Evolutionary conservation across 1,284 basidiomycete genomes (phyloP), one percentile per base, ranked within the genome.

Genomic region (Ganoderma boninense): DNA sequence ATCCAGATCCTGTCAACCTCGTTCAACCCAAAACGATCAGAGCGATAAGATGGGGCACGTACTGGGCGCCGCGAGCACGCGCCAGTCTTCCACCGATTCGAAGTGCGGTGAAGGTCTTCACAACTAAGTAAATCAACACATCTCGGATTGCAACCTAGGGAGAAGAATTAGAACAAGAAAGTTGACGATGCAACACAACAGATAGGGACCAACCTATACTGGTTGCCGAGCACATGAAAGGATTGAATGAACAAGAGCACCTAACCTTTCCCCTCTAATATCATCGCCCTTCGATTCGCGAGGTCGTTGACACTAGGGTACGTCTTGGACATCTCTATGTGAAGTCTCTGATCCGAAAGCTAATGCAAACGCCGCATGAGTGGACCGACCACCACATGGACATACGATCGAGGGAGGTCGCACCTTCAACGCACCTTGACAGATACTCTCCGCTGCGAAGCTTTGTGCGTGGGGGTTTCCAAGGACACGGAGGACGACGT

Each of bases 381-480:
- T 14, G 11, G 23, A 29, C n/a, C 14, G 61, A 40, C 49, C 38
- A 40, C 8, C 38, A 40, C 38, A 26, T 32, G 8, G 26, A 18
- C 5, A 18, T 7, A 26, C 2, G 49, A 59, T 7, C 43, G 16
- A 18, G 4, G 54, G 5, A 23, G 67, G 56, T 83, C 89, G 74
- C 71, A 96, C 94, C 90, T 96, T 97, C 72, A 98, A 80, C 18
- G 96, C 97, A 1, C 95, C 95, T 14, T 86, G 84, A 74, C 97
- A 84, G 69, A 98, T 90, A 71, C 86, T 94, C 77, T 97, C 95
- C 1, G 92, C 94, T 20, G 95, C 86, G 75, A 32, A 32, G 32
- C 94, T 94, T 84, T 97, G 95, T 46, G 98, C 93, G 78, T 97
- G 95, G 2, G 95, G 95, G 78, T 97, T 97, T 0, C 94, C 88